phyloP scores from a whole-genome alignment of 1,284 basidiomycete species.

The Wolfiporia cocos region DNA sequence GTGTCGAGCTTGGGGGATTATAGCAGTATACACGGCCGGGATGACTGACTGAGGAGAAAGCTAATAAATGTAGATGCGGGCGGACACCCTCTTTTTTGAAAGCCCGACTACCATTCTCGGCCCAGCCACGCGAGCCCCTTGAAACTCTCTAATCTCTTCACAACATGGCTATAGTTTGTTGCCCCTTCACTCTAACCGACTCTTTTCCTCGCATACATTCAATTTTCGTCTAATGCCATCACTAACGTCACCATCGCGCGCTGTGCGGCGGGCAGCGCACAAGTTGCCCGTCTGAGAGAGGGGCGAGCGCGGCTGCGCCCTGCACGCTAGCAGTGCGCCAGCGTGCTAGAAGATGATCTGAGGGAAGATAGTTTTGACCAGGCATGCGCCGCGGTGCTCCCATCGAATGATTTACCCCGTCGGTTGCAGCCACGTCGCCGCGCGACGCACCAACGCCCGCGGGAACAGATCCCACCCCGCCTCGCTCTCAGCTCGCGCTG shows the following conservation, averaged over 20 bases:
- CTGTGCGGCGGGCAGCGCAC: no score
- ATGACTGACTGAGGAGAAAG: constrained; percentile 31
- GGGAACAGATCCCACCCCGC: constrained; percentile 1
- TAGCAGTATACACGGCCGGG: constrained; percentile 29
- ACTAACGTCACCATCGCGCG: no score
- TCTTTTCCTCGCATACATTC: background rate
- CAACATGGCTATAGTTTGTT: constrained; percentile 8
- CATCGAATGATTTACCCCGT: no score
- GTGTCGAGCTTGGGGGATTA: constrained; percentile 20
- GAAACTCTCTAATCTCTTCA: constrained; percentile 13
- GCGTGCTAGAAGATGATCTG: no score
- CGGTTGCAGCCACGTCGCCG: no score
- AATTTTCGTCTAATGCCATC: background rate
- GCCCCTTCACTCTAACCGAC: constrained; percentile 1
- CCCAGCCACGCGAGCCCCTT: constrained; percentile 21
- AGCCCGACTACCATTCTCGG: constrained; percentile 22
- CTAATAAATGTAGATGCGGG: constrained; percentile 32
- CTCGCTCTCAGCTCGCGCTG: background rate
- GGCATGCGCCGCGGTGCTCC: no score
- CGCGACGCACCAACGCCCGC: background rate
- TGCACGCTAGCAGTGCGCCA: no score
- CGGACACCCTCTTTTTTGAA: constrained; percentile 49
- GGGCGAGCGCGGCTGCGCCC: no score
- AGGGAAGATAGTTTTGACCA: no score
- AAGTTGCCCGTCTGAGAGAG: no score